phyloP scores from a whole-genome alignment of 768 basidiomycete genomes.

The Pholiota microspora region DNA sequence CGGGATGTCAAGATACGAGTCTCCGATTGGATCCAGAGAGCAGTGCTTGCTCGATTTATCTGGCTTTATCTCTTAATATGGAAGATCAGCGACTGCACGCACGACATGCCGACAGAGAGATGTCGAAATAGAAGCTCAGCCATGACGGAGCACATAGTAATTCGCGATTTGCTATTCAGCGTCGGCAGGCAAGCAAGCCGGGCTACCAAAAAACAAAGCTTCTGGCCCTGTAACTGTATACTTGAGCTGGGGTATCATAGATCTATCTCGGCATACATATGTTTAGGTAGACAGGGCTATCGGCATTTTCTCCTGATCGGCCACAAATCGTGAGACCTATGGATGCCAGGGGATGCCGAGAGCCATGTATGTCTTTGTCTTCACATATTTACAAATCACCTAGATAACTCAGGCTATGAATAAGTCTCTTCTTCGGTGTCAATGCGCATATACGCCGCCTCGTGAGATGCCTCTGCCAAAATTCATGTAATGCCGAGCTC shows the following conservation, averaged over 20 bases:
- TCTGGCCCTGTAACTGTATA: background rate
- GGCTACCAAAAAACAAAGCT: too few species aligned
- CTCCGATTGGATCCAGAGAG: background rate
- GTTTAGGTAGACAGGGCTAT: background rate
- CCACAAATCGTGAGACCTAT: background rate
- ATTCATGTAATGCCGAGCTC: background rate
- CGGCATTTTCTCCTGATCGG: background rate
- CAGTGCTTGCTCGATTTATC: background rate
- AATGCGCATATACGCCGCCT: background rate
- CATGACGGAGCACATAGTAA: background rate
- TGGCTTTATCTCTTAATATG: background rate
- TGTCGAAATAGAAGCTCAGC: background rate
- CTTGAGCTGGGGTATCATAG: background rate
- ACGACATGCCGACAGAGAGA: background rate
- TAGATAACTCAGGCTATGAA: background rate
- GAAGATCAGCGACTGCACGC: background rate
- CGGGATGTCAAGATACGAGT: background rate
- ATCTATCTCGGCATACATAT: too few species aligned
- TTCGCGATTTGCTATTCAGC: background rate
- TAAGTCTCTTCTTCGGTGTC: background rate
- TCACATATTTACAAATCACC: background rate
- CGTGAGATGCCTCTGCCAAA: background rate
- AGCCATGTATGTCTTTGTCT: background rate
- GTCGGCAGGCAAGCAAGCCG: background rate
- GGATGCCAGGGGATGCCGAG: background rate